These are phyloP conservation scores for Komagataella phaffii DNA, from an alignment of 805 yeast species.

Conservation along the genomic window DNA sequence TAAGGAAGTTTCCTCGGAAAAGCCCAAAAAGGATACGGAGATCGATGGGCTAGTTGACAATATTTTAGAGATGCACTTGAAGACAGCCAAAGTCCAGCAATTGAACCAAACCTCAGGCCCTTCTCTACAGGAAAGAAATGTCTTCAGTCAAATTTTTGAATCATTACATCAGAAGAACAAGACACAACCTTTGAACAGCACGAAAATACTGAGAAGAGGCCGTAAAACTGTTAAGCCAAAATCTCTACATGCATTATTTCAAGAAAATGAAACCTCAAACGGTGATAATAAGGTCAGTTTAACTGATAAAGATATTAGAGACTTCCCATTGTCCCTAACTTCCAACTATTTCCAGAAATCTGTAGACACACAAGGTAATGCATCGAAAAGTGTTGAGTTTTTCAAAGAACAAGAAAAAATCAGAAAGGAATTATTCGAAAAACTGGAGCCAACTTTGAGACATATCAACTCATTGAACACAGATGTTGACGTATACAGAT, in stretches of 20 bases:
- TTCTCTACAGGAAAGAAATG: background rate
- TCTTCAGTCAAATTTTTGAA: background rate
- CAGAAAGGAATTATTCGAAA: background rate
- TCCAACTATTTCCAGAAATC: background rate
- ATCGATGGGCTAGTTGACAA: background rate
- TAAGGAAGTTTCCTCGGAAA: background rate
- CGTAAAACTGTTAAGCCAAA: background rate
- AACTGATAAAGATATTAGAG: slow-evolving; percentile 1
- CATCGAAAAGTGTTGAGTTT: background rate
- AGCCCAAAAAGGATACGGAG: background rate
- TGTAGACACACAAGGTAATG: background rate
- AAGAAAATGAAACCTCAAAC: background rate
- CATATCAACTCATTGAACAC: background rate
- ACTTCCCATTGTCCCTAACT: slow-evolving; percentile 1
- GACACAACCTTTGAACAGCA: background rate
- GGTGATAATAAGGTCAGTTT: slow-evolving; percentile 1
- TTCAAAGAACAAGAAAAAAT: background rate
- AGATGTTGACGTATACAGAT: background rate
- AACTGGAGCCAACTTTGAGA: background rate
- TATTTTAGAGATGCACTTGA: background rate
- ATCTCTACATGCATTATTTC: background rate
- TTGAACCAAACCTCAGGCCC: background rate
- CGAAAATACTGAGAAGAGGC: background rate
- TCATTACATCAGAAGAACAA: background rate
- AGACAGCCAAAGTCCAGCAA: background rate